Percentiles rank a stretch among this genome's conserved stretches.
These are phyloP conservation scores for Yamagishiella unicocca DNA, from an alignment of 139 green algal species.

Conservation along the genomic window DNA sequence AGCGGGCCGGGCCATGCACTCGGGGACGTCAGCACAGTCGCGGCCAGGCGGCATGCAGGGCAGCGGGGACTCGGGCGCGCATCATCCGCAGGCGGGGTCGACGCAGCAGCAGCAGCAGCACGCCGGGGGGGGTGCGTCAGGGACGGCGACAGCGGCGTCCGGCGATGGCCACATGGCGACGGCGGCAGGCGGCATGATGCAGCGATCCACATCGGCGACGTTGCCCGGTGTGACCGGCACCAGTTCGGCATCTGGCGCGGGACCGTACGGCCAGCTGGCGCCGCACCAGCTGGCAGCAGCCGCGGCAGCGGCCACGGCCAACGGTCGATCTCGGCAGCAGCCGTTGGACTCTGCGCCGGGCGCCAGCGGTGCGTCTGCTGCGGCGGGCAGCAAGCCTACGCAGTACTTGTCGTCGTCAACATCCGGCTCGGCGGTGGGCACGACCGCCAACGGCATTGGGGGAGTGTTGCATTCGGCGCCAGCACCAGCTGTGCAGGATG, in stretches of 20 bases:
- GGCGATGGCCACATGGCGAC: neutral
- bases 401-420: slow-evolving; percentile 18
- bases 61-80: neutral
- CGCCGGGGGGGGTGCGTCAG: neutral
- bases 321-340: slow-evolving; percentile 31
- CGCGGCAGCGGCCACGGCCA: slow-evolving; percentile 36
- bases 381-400: slow-evolving; percentile 4
- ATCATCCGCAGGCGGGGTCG: neutral
- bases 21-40: neutral
- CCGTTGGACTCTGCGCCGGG: neutral
- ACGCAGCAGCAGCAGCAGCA: slow-evolving; percentile 6
- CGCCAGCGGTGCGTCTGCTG: neutral
- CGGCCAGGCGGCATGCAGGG: neutral
- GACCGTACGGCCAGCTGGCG: slow-evolving; percentile 19
- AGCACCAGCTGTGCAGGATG: slow-evolving; percentile 31
- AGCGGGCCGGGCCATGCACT: neutral
- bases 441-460: slow-evolving; percentile 1
- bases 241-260: neutral
- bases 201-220: slow-evolving; percentile 41
- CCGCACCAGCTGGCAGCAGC: slow-evolving; percentile 31
- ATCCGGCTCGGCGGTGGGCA: neutral
- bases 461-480: slow-evolving; percentile 6
- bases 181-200: slow-evolving; percentile 8
- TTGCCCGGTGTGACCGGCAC: slow-evolving; percentile 16
- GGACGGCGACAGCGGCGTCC: neutral